Evolutionary conservation across 192 early-diverging fungal genomes (phyloP), one percentile per base, ranked within the genome.

Genomic region (Gaertneriomyces sp.): DNA sequence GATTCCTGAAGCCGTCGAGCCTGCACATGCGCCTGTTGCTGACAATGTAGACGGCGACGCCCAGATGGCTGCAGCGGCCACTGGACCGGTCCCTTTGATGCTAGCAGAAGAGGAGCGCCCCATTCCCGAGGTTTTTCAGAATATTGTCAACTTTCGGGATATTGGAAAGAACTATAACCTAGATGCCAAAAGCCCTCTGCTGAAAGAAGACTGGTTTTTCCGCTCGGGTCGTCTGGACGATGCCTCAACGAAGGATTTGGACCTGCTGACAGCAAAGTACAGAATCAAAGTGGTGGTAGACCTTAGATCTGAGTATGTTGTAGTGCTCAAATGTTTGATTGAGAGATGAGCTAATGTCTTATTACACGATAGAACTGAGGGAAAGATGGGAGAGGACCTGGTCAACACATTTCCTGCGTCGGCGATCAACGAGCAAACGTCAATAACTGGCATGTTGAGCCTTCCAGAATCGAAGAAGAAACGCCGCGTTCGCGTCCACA

Each of bases 251-350:
- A 56, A 25, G 16, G 72, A 79, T 40, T 40, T 79, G 9, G 69
- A 74, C 7, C 41, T 38, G 1, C 68, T 79, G 11, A 65, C 67
- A n/a, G 11, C 50, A 5, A 38, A 40, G 0, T 66, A 74, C 59
- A 61, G 60, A 3, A 72, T 79, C 40, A 79, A 57, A 14, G 74
- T 72, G 25, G 76, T 79, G 16, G 47, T 79, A 14, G 78, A 79
- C 45, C 56, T 79, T 12, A 71, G 77, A 43, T 70, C 75, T 66
- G 54, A 56, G 54, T 56, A 56, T 8, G 54, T 56, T 56, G 8
- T 2, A 33, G 2, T 33, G 2, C 8, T 0, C 44, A 4, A 45
- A 14, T 11, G 14, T 12, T 60, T 14, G 39, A 45, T n/a, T 45
- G 42, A 45, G 14, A 12, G 14, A 45, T 38, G 43, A 3, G 0